These are phyloP conservation scores for Aureobasidium namibiae DNA, from an alignment of 2,329 filamentous ascomycete species.

Conservation along the genomic window DNA sequence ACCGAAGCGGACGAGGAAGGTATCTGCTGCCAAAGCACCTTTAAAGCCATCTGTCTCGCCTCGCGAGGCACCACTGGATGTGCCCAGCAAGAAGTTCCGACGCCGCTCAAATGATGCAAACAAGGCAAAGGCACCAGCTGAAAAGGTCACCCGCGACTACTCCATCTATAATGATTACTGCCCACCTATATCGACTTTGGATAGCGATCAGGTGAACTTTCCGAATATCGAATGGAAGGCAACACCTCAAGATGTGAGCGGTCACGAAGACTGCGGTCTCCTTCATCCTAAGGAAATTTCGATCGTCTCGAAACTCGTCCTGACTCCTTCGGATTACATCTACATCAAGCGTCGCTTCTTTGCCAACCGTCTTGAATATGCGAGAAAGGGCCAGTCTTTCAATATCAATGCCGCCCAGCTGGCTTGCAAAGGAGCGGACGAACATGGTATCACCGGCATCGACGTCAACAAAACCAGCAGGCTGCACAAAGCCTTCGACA, in stretches of 20 bases:
- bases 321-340: slow-evolving; percentile 82
- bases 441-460: slow-evolving; percentile 39
- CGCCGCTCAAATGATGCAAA: not conserved
- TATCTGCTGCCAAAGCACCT: not conserved
- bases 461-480: slow-evolving; percentile 97
- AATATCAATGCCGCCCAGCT: slow-evolving; percentile 93
- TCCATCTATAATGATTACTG: slow-evolving; percentile 57
- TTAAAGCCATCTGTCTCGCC: not conserved
- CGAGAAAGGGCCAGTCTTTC: slow-evolving; percentile 68
- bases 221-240: slow-evolving; percentile 80
- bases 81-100: not conserved
- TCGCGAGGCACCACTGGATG: slow-evolving; percentile 1
- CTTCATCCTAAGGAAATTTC: slow-evolving; percentile 72
- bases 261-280: slow-evolving; percentile 59
- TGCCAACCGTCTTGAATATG: slow-evolving; percentile 59
- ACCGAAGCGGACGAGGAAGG: not conserved
- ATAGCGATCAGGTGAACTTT: slow-evolving; percentile 54
- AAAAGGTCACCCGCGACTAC: slow-evolving; percentile 71
- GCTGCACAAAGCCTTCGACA: slow-evolving; percentile 81
- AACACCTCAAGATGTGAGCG: slow-evolving; percentile 63
- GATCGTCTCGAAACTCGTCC: slow-evolving; percentile 68
- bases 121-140: slow-evolving; percentile 52
- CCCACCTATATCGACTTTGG: slow-evolving; percentile 59
- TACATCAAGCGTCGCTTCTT: slow-evolving; percentile 93
- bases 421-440: slow-evolving; percentile 59